Evolutionary conservation across 169 alveolate genomes (phyloP).

Genomic region (Cryptosporidium muris): DNA sequence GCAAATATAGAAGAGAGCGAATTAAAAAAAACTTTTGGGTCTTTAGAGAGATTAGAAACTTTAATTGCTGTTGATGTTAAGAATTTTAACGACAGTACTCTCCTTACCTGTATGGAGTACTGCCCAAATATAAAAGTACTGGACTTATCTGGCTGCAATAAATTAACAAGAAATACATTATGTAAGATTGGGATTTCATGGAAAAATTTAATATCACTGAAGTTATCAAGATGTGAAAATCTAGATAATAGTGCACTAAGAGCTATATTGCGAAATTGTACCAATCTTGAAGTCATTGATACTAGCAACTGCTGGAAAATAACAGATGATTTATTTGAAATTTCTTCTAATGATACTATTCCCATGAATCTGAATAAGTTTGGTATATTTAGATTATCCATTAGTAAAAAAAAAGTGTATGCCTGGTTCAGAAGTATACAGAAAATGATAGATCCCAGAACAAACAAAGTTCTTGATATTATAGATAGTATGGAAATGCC

Average conservation of each 20-base stretch:
- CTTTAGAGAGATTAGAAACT: conserved; percentile 18
- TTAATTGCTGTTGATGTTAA: background rate
- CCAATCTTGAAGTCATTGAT: conserved; percentile 28
- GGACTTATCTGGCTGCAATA: conserved; percentile 24
- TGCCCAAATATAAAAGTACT: conserved; percentile 30
- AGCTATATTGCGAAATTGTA: conserved; percentile 15
- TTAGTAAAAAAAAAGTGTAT: conserved; percentile 8
- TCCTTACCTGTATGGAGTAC: background rate
- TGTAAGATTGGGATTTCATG: conserved; percentile 4
- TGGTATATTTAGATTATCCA: conserved; percentile 14
- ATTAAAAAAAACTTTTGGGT: conserved; percentile 6
- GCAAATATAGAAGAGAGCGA: conserved; percentile 9
- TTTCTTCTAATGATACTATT: background rate
- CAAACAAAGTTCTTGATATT: background rate
- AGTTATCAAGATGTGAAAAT: conserved; percentile 33
- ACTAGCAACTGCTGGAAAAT: conserved; percentile 25
- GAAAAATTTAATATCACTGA: conserved; percentile 11
- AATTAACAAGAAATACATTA: conserved; percentile 4
- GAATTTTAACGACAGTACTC: conserved; percentile 1
- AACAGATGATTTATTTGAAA: conserved; percentile 2
- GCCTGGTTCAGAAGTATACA: conserved; percentile 2
- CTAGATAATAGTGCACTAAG: background rate
- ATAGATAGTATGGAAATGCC: conserved; percentile 16
- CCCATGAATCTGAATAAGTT: background rate
- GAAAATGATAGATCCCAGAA: background rate